phyloP scores from a whole-genome alignment of 306 rosid genomes.

The Aeschynomene evenia region DNA sequence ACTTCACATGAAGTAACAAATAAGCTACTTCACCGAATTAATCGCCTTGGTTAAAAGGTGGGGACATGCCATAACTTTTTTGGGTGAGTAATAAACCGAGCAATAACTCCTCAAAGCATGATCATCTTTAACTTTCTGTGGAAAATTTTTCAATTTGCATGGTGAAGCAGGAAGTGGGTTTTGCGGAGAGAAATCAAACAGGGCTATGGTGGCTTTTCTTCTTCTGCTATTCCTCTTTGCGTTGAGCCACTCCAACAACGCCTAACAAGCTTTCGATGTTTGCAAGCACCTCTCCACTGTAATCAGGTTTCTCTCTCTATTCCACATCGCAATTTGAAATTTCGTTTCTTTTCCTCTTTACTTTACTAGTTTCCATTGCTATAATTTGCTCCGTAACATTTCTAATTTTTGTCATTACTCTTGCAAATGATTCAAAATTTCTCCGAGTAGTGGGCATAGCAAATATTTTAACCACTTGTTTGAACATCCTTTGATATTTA shows the following conservation, averaged over 20 bases:
- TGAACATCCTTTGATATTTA: neutral
- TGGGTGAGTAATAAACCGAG: no score
- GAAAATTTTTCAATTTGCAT: no score
- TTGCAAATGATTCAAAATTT: neutral
- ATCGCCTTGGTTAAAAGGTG: no score
- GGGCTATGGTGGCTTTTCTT: constrained; percentile 11
- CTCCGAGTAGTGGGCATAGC: neutral
- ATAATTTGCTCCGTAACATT: neutral
- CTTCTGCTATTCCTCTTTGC: constrained; percentile 28
- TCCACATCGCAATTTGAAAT: neutral
- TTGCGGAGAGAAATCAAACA: constrained; percentile 1
- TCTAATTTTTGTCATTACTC: neutral
- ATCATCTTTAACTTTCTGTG: no score
- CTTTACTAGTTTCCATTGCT: neutral
- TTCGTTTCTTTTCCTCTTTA: neutral
- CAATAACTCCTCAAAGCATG: neutral
- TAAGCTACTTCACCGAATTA: no score
- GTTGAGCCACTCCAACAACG: constrained; percentile 29
- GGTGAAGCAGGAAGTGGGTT: neutral
- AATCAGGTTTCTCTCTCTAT: constrained; percentile 49
- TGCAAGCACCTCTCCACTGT: constrained; percentile 75
- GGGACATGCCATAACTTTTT: no score
- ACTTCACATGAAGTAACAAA: no score
- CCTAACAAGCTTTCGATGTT: constrained; percentile 60
- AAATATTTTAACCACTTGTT: neutral